These are phyloP conservation scores for Lactifluus echinatus DNA, from an alignment of 768 basidiomycete genomes.

Conservation along the genomic window DNA sequence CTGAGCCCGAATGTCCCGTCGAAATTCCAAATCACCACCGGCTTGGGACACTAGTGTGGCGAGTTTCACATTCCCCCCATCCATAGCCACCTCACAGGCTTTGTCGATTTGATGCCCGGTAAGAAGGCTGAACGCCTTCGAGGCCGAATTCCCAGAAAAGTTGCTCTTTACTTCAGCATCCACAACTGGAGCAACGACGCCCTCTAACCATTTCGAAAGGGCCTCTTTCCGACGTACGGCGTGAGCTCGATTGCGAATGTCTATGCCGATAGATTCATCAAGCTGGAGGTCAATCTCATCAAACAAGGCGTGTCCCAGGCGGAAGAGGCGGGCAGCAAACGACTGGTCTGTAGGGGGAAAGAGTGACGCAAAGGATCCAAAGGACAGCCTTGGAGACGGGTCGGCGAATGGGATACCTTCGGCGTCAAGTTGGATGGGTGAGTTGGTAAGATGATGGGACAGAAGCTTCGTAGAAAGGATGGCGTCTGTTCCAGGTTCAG, in stretches of 20 bases:
- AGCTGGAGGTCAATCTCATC: conserved; percentile 70
- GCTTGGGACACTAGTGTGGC: conserved; percentile 86
- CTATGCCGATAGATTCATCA: conserved; percentile 43
- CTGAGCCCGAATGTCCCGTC: conserved; percentile 65
- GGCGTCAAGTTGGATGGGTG: conserved; percentile 62
- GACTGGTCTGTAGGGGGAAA: conserved; percentile 66
- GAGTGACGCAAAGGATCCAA: conserved; percentile 65
- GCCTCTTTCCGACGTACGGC: conserved; percentile 68
- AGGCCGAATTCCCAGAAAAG: conserved; percentile 36
- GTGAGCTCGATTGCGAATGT: conserved; percentile 51
- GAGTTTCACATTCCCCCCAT: conserved; percentile 72
- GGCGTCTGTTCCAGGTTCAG: conserved; percentile 27
- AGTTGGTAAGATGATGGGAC: conserved; percentile 66
- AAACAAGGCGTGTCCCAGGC: conserved; percentile 83
- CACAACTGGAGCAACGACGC: conserved; percentile 57
- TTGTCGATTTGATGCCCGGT: conserved; percentile 84
- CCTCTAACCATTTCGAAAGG: conserved; percentile 79
- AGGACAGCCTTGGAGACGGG: conserved; percentile 56
- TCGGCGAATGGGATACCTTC: conserved; percentile 61
- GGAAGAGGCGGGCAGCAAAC: conserved; percentile 73
- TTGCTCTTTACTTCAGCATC: conserved; percentile 60
- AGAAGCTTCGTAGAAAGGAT: conserved; percentile 53
- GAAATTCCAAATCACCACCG: conserved; percentile 67
- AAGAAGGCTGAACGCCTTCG: conserved; percentile 64
- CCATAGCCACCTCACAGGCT: conserved; percentile 66